A percentile compares a stretch with the other conserved stretches of the same genome.
Conservation (phyloP, 805 yeast species). For the Saturnispora saitoi region DNA sequence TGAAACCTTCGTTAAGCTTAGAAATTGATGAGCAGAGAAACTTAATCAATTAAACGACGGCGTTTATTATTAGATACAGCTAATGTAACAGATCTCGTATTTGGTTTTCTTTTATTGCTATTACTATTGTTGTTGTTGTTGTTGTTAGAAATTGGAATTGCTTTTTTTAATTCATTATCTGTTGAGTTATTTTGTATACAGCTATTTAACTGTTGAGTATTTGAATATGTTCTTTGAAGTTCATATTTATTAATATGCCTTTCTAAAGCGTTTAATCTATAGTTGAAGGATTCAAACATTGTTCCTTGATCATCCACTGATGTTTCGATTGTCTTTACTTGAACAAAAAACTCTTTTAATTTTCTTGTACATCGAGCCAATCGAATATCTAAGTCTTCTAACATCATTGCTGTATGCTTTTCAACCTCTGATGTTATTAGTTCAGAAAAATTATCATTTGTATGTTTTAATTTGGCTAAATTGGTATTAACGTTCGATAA, state of each 20-base stretch:
- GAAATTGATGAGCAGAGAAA: conserved; percentile 10
- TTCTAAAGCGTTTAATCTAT: neutral
- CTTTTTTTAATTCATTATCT: neutral
- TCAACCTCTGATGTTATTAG: neutral
- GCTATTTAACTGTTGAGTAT: neutral
- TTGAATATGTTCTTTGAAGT: neutral
- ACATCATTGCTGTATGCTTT: neutral
- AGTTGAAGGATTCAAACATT: neutral
- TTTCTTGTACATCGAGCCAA: neutral
- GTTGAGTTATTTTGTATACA: neutral
- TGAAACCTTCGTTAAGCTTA: conserved; percentile 9
- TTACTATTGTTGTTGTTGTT: neutral
- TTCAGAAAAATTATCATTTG: conserved; percentile 1
- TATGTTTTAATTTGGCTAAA: conserved; percentile 7
- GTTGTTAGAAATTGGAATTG: neutral
- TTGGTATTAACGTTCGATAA: conserved; percentile 5
- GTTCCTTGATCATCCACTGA: neutral
- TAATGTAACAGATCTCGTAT: neutral
- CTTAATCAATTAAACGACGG: neutral
- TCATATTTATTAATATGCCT: neutral
- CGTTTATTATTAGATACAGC: neutral
- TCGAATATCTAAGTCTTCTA: conserved; percentile 4
- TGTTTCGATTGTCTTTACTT: neutral
- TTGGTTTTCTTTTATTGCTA: neutral
- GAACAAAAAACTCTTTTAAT: neutral